Percentiles rank a stretch among this genome's conserved stretches.
Evolutionary conservation across 306 rosid genomes (phyloP).

Genomic region (Cucumis melo): DNA sequence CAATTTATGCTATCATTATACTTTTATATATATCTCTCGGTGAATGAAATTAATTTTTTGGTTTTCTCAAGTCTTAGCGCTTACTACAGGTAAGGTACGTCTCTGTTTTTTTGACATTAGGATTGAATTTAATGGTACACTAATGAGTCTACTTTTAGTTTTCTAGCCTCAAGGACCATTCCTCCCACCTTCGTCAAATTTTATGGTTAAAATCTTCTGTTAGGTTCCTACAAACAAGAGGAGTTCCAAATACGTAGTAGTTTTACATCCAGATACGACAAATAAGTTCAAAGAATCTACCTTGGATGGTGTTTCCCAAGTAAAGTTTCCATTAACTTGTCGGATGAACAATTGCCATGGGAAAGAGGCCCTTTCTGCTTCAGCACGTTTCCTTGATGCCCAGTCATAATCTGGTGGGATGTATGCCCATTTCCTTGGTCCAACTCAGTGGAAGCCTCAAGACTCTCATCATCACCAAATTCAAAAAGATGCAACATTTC

Average conservation of each 20-base stretch:
- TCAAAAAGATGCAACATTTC: slow-evolving; percentile 98
- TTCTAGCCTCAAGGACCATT: not conserved
- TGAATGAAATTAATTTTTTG: no score
- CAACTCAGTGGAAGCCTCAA: slow-evolving; percentile 38
- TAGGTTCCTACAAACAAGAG: not conserved
- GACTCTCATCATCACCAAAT: slow-evolving; percentile 90
- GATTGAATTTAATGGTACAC: not conserved
- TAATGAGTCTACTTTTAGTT: not conserved
- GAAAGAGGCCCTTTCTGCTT: slow-evolving; percentile 42
- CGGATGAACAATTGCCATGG: slow-evolving; percentile 70
- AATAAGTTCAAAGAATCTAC: slow-evolving; percentile 22
- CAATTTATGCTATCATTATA: no score
- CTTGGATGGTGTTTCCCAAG: slow-evolving; percentile 68
- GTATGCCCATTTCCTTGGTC: slow-evolving; percentile 32
- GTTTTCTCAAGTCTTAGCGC: no score
- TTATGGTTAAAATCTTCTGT: not conserved
- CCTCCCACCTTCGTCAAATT: not conserved
- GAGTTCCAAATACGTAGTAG: not conserved
- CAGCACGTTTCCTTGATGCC: slow-evolving; percentile 25
- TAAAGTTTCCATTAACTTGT: slow-evolving; percentile 82
- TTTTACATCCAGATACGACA: not conserved
- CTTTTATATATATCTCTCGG: no score
- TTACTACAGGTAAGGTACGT: no score
- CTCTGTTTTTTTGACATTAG: not conserved
- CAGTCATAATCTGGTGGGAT: slow-evolving; percentile 17